Evolutionary conservation across 306 rosid species (phyloP).

Genomic region (Acacia melanoxylon): DNA sequence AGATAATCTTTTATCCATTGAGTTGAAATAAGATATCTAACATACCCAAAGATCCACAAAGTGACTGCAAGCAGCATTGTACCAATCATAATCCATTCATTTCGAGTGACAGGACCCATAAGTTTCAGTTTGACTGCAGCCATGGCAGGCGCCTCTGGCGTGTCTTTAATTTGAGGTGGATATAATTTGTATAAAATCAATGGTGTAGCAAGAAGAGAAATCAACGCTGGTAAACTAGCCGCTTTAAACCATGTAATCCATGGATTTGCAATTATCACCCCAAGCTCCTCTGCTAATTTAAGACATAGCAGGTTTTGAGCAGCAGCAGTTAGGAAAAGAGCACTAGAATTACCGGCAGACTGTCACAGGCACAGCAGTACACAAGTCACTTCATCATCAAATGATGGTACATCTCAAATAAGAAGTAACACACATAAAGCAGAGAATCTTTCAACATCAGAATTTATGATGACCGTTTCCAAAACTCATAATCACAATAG

Average conservation of each 20-base stretch:
- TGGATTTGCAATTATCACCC: slow-evolving; percentile 73
- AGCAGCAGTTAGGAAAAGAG: slow-evolving; percentile 98
- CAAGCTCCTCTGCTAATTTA: slow-evolving; percentile 87
- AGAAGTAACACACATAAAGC: slow-evolving; percentile 1
- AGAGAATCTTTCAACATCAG: slow-evolving; percentile 9
- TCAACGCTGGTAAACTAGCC: slow-evolving; percentile 79
- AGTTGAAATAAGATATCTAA: background rate
- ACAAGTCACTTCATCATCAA: slow-evolving; percentile 40
- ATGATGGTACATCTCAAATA: slow-evolving; percentile 23
- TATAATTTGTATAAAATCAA: slow-evolving; percentile 73
- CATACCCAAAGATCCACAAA: slow-evolving; percentile 95
- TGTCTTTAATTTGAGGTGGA: slow-evolving; percentile 92
- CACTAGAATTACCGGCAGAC: slow-evolving; percentile 91
- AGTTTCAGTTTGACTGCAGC: slow-evolving; percentile 73
- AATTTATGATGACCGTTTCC: slow-evolving; percentile 1
- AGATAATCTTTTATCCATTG: background rate
- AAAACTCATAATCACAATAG: background rate
- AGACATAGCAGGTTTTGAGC: slow-evolving; percentile 94
- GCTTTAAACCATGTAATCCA: slow-evolving; percentile 95
- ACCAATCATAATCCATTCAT: slow-evolving; percentile 82
- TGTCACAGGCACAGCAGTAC: slow-evolving; percentile 48
- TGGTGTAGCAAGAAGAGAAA: slow-evolving; percentile 75
- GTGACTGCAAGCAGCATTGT: slow-evolving; percentile 97
- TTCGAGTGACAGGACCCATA: slow-evolving; percentile 79
- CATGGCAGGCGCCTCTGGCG: slow-evolving; percentile 93